A percentile compares a stretch with the other conserved stretches of the same genome.
phyloP scores from a whole-genome alignment of 108 stramenopile genomes.

The Chaetoceros tenuissimus region DNA sequence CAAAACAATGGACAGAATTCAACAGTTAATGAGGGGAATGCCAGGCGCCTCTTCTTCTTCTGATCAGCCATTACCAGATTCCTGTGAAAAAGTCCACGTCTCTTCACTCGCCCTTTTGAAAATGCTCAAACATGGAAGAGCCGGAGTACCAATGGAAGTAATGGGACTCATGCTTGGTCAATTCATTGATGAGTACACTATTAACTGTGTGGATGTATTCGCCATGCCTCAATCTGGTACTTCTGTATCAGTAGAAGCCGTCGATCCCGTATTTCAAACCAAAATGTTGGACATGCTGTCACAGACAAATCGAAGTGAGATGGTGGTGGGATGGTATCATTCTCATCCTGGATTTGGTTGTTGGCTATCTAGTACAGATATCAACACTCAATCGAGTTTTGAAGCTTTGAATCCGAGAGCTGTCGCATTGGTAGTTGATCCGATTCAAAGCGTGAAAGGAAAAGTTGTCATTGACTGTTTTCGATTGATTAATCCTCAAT shows the following conservation, averaged over 20 bases:
- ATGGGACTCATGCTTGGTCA: conserved; percentile 99
- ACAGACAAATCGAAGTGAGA: conserved; percentile 95
- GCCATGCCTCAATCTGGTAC: conserved; percentile 99
- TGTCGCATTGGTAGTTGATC: conserved; percentile 98
- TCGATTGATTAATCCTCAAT: conserved; percentile 96
- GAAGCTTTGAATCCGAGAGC: conserved; percentile 93
- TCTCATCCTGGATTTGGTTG: conserved; percentile 99
- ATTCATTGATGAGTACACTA: conserved; percentile 99
- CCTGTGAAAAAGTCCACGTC: conserved; percentile 97
- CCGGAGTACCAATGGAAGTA: conserved; percentile 99
- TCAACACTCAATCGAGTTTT: conserved; percentile 97
- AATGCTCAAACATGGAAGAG: conserved; percentile 99
- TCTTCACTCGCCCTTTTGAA: conserved; percentile 95
- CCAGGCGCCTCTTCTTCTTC: conserved; percentile 57
- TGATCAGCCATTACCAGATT: conserved; percentile 86
- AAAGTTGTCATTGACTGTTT: conserved; percentile 99
- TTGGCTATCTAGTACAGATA: conserved; percentile 97
- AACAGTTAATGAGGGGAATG: conserved; percentile 85
- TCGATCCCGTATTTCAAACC: conserved; percentile 98
- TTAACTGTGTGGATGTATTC: conserved; percentile 99
- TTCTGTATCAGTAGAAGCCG: conserved; percentile 95
- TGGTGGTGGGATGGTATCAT: conserved; percentile 99
- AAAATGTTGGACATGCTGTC: conserved; percentile 99
- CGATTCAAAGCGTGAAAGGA: conserved; percentile 98
- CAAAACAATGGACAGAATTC: conserved; percentile 83